phyloP scores from a whole-genome alignment of 2,329 filamentous ascomycete species.

The Aspergillus ruber region DNA sequence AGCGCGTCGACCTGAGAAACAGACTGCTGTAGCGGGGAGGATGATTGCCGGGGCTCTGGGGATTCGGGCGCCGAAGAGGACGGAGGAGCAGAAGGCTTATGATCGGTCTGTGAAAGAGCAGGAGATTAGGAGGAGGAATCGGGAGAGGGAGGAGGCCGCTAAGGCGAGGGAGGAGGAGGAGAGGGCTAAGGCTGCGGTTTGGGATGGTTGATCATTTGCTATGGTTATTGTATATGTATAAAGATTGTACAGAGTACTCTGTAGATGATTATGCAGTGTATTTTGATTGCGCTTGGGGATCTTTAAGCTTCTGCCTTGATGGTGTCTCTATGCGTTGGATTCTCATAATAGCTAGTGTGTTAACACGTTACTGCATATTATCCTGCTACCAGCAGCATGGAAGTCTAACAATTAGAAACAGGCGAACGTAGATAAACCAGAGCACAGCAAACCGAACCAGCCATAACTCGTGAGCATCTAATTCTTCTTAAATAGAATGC shows the following conservation, averaged over 20 bases:
- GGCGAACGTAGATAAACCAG: too few species aligned
- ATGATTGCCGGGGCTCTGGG: constrained; percentile 88
- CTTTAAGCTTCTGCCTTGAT: too few species aligned
- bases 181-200: constrained; percentile 74
- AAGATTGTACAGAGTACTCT: too few species aligned
- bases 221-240: background rate
- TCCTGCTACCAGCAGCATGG: too few species aligned
- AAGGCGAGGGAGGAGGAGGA: constrained; percentile 60
- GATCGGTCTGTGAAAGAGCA: constrained; percentile 76
- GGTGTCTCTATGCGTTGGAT: too few species aligned
- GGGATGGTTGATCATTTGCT: constrained; percentile 55
- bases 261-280: constrained; percentile 1
- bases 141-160: constrained; percentile 61
- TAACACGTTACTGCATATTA: too few species aligned
- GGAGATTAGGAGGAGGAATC: constrained; percentile 69
- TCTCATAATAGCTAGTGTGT: too few species aligned
- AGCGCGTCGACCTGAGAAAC: constrained; percentile 69
- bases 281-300: background rate
- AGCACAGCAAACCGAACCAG: too few species aligned
- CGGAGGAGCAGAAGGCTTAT: constrained; percentile 82
- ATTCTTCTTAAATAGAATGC: constrained; percentile 12
- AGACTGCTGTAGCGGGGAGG: constrained; percentile 79
- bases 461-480: too few species aligned
- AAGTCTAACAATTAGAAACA: too few species aligned
- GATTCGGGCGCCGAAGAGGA: constrained; percentile 70